These are phyloP conservation scores for Eimeria sp. DNA, from an alignment of 169 alveolate genomes.

Conservation along the genomic window DNA sequence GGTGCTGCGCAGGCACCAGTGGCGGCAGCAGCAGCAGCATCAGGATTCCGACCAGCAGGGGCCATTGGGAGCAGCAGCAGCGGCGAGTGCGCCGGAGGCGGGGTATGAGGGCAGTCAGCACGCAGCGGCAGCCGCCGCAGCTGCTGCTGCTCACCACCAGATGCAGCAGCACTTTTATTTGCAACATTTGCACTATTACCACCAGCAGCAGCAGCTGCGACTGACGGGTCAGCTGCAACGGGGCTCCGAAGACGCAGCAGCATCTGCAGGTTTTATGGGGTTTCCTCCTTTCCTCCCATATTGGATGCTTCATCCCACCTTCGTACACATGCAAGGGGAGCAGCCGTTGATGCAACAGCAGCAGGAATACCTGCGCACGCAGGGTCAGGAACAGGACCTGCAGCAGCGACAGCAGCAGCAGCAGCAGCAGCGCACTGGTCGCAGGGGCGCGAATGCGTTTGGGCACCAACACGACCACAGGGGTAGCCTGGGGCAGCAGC, in stretches of 20 bases:
- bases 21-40: no score
- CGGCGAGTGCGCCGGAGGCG: neutral
- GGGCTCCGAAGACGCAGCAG: neutral
- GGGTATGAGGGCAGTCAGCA: neutral
- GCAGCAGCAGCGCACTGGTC: no score
- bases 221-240: neutral
- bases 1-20: no score
- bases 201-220: constrained; percentile 48
- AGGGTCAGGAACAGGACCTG: neutral
- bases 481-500: neutral
- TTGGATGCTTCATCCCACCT: neutral
- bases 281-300: constrained; percentile 12
- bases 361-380: neutral
- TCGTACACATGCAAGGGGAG: constrained; percentile 18
- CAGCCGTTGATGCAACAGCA: neutral
- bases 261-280: neutral
- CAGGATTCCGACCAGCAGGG: neutral
- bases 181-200: constrained; percentile 21
- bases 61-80: constrained; percentile 1
- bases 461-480: neutral
- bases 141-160: constrained; percentile 31
- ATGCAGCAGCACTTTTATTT: constrained; percentile 30
- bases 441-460: neutral
- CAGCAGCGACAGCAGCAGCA: constrained; percentile 3
- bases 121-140: neutral